These are phyloP conservation scores for Penicillium psychrofluorescens DNA, from an alignment of 495 filamentous ascomycete genomes.

Conservation along the genomic window DNA sequence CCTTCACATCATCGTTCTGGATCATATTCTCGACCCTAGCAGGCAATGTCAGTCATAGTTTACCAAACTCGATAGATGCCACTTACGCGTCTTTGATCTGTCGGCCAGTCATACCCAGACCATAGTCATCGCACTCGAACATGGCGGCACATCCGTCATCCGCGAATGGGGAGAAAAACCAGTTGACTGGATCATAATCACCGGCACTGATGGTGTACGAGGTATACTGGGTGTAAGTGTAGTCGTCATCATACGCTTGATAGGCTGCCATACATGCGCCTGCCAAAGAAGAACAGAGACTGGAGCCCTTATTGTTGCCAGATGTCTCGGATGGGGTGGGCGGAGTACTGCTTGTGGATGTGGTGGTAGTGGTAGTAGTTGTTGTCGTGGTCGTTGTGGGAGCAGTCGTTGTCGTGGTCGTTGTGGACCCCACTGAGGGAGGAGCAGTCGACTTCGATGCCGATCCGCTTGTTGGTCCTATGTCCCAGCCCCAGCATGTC, in stretches of 20 bases:
- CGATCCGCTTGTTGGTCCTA: no score
- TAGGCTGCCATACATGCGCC: neutral
- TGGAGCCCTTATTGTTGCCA: neutral
- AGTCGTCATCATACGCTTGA: neutral
- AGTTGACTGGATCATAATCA: neutral
- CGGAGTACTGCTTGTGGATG: no score
- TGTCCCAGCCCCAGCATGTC: no score
- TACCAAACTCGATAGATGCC: neutral
- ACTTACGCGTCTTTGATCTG: neutral
- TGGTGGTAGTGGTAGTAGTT: no score
- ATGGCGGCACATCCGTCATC: neutral
- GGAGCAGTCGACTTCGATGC: no score
- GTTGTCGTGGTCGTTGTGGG: no score
- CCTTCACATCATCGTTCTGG: neutral
- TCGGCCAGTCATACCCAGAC: neutral
- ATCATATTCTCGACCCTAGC: neutral
- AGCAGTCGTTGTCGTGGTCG: neutral
- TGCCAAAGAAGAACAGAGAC: neutral
- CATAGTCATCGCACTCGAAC: neutral
- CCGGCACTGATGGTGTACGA: neutral
- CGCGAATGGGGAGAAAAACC: neutral
- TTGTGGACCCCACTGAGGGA: slow-evolving; percentile 4
- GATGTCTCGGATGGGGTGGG: neutral
- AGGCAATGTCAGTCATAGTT: neutral
- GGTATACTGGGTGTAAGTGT: neutral